Conservation (phyloP, 2,329 filamentous ascomycete genomes). For the Arthroderma sp. region DNA sequence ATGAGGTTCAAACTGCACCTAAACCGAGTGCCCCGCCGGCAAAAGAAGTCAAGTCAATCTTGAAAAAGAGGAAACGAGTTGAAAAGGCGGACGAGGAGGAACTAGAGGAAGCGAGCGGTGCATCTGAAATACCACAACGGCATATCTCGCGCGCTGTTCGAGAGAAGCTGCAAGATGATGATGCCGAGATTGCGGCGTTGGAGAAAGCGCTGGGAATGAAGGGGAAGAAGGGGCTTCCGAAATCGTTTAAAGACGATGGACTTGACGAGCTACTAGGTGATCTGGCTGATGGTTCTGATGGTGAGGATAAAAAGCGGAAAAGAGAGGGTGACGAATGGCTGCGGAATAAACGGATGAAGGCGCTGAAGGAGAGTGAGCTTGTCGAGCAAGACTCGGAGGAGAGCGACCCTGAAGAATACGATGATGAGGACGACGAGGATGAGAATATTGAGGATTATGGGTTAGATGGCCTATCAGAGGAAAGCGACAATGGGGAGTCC, state of each 20-base stretch:
- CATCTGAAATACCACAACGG: background rate
- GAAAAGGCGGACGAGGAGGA: conserved; percentile 21
- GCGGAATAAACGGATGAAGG: conserved; percentile 43
- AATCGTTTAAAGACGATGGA: conserved; percentile 68
- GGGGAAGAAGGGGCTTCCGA: conserved; percentile 58
- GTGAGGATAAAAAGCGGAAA: conserved; percentile 41
- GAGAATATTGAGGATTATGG: conserved; percentile 17
- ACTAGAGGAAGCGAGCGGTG: conserved; percentile 16
- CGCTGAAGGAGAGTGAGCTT: conserved; percentile 21
- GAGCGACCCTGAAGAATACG: conserved; percentile 19
- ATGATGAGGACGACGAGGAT: conserved; percentile 20
- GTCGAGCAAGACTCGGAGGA: conserved; percentile 20
- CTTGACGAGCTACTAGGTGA: conserved; percentile 65
- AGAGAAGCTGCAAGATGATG: conserved; percentile 61
- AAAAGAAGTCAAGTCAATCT: conserved; percentile 20
- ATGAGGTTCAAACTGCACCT: conserved; percentile 12
- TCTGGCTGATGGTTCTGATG: conserved; percentile 41
- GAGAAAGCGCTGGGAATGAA: conserved; percentile 75
- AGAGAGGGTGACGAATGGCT: conserved; percentile 53
- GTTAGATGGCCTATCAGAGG: conserved; percentile 16
- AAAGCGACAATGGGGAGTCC: conserved; percentile 11
- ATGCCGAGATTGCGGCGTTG: conserved; percentile 73
- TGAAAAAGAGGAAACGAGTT: conserved; percentile 21
- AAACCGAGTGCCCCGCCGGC: conserved; percentile 13
- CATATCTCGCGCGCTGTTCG: conserved; percentile 34